phyloP scores from a whole-genome alignment of 1,139 yeast species.

The Diutina siamensis region DNA sequence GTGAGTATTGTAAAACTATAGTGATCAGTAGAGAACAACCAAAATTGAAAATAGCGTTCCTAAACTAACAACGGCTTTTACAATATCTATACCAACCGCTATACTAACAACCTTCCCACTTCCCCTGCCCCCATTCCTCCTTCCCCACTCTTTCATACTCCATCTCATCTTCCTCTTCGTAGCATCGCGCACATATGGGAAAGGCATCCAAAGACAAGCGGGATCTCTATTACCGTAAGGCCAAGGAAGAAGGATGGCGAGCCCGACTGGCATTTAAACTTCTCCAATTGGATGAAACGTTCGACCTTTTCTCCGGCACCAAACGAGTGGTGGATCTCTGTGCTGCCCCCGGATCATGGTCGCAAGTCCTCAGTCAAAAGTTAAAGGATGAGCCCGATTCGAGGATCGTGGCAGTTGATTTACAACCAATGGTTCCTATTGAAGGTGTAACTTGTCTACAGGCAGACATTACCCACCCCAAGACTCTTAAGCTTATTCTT shows the following conservation, averaged over 20 bases:
- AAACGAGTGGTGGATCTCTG: constrained; percentile 87
- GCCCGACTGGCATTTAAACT: constrained; percentile 94
- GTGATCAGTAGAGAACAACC: too few species aligned
- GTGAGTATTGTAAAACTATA: too few species aligned
- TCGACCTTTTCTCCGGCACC: constrained; percentile 64
- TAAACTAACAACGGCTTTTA: too few species aligned
- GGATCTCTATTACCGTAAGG: constrained; percentile 80
- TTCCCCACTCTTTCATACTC: not conserved
- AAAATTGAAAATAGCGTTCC: too few species aligned
- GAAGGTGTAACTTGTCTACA: constrained; percentile 80
- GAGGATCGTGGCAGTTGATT: constrained; percentile 84
- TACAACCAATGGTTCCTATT: constrained; percentile 96
- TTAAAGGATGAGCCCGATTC: constrained; percentile 37
- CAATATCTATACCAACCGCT: too few species aligned
- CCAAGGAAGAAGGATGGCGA: constrained; percentile 96
- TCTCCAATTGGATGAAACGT: constrained; percentile 80
- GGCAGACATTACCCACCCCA: constrained; percentile 95
- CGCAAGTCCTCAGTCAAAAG: constrained; percentile 80
- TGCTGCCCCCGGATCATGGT: constrained; percentile 68
- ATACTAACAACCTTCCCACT: too few species aligned
- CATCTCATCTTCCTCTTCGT: not conserved
- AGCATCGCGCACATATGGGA: constrained; percentile 45
- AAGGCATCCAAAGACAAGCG: constrained; percentile 92
- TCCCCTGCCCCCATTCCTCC: too few species aligned
- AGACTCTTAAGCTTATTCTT: constrained; percentile 63